phyloP scores from a whole-genome alignment of 1,284 basidiomycete species.

The Leccinum pachyderme region DNA sequence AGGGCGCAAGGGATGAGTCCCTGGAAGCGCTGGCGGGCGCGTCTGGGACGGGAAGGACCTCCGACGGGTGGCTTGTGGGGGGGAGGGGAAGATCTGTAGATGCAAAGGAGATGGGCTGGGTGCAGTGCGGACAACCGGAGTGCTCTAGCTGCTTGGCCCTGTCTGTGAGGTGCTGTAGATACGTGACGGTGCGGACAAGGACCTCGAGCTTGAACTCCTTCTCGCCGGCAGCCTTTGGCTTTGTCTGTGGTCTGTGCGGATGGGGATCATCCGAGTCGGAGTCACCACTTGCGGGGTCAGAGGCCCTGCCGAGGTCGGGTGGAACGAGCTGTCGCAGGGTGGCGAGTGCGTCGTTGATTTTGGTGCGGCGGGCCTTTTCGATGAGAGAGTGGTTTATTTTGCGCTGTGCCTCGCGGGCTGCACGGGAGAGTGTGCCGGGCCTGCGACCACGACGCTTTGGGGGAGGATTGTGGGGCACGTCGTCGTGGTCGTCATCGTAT shows the following conservation, averaged over 20 bases:
- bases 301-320: conserved; percentile 40
- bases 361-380: conserved; percentile 77
- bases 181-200: conserved; percentile 67
- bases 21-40: neutral
- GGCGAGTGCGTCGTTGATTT: conserved; percentile 78
- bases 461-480: conserved; percentile 16
- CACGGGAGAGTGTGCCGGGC: conserved; percentile 63
- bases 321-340: conserved; percentile 67
- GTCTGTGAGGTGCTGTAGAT: conserved; percentile 61
- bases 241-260: conserved; percentile 24
- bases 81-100: neutral
- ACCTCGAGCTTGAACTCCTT: conserved; percentile 83
- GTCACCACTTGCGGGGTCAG: conserved; percentile 27
- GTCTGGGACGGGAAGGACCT: neutral
- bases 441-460: conserved; percentile 63
- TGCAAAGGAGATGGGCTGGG: conserved; percentile 17
- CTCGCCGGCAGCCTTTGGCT: conserved; percentile 50
- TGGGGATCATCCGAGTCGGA: conserved; percentile 30
- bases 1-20: conserved; percentile 11
- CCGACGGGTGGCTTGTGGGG: neutral
- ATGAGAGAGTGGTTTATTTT: conserved; percentile 83
- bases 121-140: conserved; percentile 37
- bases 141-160: conserved; percentile 46
- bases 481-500: conserved; percentile 17
- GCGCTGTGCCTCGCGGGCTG: conserved; percentile 71